Conservation (phyloP, 192 early-diverging fungal species). For the Mortierella claussenii region DNA sequence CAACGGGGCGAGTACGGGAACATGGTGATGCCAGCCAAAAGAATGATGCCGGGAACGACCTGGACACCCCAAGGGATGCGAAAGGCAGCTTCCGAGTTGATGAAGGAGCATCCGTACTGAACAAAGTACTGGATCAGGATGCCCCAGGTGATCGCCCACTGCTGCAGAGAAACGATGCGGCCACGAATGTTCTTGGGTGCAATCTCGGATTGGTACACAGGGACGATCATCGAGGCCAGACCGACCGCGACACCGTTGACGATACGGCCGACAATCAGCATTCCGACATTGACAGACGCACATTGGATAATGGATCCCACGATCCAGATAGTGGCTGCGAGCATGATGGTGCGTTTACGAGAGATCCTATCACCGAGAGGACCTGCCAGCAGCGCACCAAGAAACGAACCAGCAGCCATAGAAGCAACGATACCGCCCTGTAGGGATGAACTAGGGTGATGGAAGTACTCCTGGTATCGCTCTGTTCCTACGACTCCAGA, state of each 20-base stretch:
- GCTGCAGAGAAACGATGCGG: constrained; percentile 84
- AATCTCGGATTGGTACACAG: constrained; percentile 78
- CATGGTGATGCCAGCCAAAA: constrained; percentile 70
- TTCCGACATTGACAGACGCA: constrained; percentile 63
- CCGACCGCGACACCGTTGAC: constrained; percentile 87
- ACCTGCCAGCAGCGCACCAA: constrained; percentile 77
- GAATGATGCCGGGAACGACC: constrained; percentile 76
- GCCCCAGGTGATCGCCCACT: constrained; percentile 92
- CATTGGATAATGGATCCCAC: constrained; percentile 81
- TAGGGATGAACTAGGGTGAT: constrained; percentile 56
- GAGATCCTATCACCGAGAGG: constrained; percentile 72
- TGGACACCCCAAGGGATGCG: constrained; percentile 86
- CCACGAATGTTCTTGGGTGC: constrained; percentile 87
- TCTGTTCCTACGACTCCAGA: constrained; percentile 57
- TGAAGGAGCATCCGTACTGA: constrained; percentile 59
- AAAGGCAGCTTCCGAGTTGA: constrained; percentile 69
- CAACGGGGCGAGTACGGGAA: constrained; percentile 91
- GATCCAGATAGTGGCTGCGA: constrained; percentile 71
- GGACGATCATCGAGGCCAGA: constrained; percentile 73
- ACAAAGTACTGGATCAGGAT: constrained; percentile 64
- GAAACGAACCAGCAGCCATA: constrained; percentile 77
- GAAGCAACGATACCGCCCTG: constrained; percentile 73
- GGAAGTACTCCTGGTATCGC: constrained; percentile 66
- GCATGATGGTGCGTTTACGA: constrained; percentile 77
- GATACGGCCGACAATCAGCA: constrained; percentile 82